Conservation (phyloP, 495 filamentous ascomycete species). For the Astrothelium macrocarpum region DNA sequence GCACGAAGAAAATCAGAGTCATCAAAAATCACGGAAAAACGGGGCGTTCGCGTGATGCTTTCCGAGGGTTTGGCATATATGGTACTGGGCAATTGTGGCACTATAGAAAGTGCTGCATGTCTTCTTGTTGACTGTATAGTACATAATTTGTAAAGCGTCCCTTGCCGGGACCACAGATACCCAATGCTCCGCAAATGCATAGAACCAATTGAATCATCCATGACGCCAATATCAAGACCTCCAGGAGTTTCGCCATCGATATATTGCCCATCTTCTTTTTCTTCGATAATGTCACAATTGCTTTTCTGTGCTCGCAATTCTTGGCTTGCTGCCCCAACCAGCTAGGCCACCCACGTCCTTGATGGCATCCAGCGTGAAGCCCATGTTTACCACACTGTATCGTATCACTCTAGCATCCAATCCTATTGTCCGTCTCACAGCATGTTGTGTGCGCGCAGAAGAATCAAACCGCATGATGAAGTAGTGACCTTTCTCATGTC, state of each 20-base stretch:
- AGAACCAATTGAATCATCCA: not conserved
- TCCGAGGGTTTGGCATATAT: not conserved
- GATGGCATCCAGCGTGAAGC: conserved; percentile 62
- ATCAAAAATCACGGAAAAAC: not conserved
- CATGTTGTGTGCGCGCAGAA: conserved; percentile 56
- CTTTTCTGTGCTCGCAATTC: not conserved
- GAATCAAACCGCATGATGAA: conserved; percentile 96
- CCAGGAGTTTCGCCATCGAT: too few relatives aligned
- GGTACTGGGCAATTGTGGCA: not conserved
- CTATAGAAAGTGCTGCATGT: not conserved
- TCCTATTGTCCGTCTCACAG: conserved; percentile 62
- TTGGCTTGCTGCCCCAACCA: conserved; percentile 42
- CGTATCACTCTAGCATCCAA: conserved; percentile 87
- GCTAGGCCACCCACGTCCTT: conserved; percentile 52
- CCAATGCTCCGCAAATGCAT: conserved; percentile 4
- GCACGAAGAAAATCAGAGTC: not conserved
- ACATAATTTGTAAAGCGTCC: not conserved
- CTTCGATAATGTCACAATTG: too few relatives aligned
- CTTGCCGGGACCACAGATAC: not conserved
- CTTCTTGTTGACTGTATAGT: not conserved
- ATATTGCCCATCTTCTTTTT: not conserved
- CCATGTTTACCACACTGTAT: conserved; percentile 77
- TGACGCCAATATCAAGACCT: not conserved
- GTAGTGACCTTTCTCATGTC: conserved; percentile 78
- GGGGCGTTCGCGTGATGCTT: not conserved